Percentiles rank a stretch among this genome's conserved stretches.
These are phyloP conservation scores for Malassezia dermatis DNA, from an alignment of 1,284 basidiomycete genomes.

Conservation along the genomic window DNA sequence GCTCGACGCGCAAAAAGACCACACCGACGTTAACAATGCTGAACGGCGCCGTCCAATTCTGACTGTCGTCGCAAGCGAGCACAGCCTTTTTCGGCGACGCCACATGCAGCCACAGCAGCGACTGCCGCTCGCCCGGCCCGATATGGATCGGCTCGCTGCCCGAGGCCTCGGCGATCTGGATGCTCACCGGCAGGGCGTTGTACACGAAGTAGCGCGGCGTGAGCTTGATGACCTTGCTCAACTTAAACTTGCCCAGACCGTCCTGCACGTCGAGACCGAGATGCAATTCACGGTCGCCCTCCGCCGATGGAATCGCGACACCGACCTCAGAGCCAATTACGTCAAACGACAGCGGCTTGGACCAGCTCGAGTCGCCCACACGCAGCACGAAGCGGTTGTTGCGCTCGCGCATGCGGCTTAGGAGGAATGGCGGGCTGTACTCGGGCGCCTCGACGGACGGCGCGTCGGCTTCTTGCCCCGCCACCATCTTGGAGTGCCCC, in stretches of 20 bases:
- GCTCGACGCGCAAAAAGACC: conserved; percentile 63
- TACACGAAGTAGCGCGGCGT: conserved; percentile 82
- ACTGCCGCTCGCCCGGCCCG: conserved; percentile 55
- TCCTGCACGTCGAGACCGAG: conserved; percentile 85
- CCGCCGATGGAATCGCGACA: conserved; percentile 62
- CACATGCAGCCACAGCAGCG: conserved; percentile 62
- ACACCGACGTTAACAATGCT: conserved; percentile 83
- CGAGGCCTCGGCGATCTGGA: conserved; percentile 78
- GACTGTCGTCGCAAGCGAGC: conserved; percentile 72
- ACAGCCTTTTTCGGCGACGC: conserved; percentile 58
- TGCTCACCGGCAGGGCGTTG: conserved; percentile 62
- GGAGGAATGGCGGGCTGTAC: conserved; percentile 52
- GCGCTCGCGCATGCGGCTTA: conserved; percentile 68
- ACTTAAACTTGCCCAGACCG: conserved; percentile 80
- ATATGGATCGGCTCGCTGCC: conserved; percentile 50
- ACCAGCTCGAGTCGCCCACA: conserved; percentile 81
- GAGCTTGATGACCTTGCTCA: conserved; percentile 86
- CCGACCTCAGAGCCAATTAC: conserved; percentile 81
- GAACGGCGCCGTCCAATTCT: conserved; percentile 79
- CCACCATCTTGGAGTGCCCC: conserved; percentile 66
- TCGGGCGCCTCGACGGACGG: conserved; percentile 45
- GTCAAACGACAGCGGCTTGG: conserved; percentile 57
- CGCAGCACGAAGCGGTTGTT: conserved; percentile 76
- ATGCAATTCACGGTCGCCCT: conserved; percentile 67
- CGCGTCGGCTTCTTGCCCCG: conserved; percentile 57